A percentile compares a stretch with the other conserved stretches of the same genome.
phyloP scores from a whole-genome alignment of 1,139 yeast species.

The Candida anutae region DNA sequence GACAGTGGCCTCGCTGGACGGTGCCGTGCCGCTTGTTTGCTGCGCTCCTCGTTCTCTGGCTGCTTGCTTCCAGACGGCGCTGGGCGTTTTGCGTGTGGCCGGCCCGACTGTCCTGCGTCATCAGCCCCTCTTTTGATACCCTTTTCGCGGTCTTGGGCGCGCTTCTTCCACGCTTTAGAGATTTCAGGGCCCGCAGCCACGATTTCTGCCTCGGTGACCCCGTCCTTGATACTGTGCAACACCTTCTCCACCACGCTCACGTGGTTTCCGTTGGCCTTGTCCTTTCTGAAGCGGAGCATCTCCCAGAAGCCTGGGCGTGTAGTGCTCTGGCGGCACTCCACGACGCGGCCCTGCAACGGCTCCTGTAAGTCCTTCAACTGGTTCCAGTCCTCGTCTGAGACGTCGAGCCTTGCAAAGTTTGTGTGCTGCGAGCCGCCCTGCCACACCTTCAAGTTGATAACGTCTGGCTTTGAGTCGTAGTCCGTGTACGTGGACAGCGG shows the following conservation, averaged over 20 bases:
- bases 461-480: slow-evolving; percentile 71
- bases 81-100: neutral
- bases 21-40: slow-evolving; percentile 3
- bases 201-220: slow-evolving; percentile 74
- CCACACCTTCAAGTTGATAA: slow-evolving; percentile 65
- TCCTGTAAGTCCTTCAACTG: slow-evolving; percentile 58
- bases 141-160: slow-evolving; percentile 22
- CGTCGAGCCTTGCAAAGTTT: slow-evolving; percentile 54
- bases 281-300: slow-evolving; percentile 84
- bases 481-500: slow-evolving; percentile 71
- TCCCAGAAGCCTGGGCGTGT: slow-evolving; percentile 62
- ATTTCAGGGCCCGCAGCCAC: slow-evolving; percentile 34
- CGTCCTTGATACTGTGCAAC: slow-evolving; percentile 75
- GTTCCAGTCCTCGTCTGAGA: slow-evolving; percentile 78
- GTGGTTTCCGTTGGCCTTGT: slow-evolving; percentile 84
- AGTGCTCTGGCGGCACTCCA: slow-evolving; percentile 65
- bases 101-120: slow-evolving; percentile 1
- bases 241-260: slow-evolving; percentile 73
- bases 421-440: slow-evolving; percentile 62
- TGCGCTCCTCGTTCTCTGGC: slow-evolving; percentile 1
- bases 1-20: slow-evolving; percentile 5
- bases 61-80: neutral
- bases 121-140: slow-evolving; percentile 3
- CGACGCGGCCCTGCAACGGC: slow-evolving; percentile 86
- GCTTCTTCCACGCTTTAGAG: slow-evolving; percentile 26